phyloP scores from a whole-genome alignment of 2,329 filamentous ascomycete species.

The Scytalidium sp. region DNA sequence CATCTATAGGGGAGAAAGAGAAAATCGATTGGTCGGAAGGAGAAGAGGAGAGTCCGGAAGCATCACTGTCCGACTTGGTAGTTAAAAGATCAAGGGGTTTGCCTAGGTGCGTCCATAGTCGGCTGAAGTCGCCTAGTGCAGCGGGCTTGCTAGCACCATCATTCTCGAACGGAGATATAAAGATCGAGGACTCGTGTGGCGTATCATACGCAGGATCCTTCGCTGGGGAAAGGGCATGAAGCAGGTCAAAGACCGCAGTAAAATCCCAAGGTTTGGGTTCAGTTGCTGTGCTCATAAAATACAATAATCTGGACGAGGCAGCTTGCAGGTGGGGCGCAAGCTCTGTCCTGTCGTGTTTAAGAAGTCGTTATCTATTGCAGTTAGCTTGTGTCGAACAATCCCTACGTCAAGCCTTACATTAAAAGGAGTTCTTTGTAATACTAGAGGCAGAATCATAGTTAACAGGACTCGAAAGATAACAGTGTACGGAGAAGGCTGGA shows the following conservation, averaged over 20 bases:
- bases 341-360: neutral
- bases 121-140: slow-evolving; percentile 18
- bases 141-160: neutral
- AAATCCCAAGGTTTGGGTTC: slow-evolving; percentile 7
- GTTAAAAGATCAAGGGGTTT: slow-evolving; percentile 8
- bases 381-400: neutral
- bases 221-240: slow-evolving; percentile 2
- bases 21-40: slow-evolving; percentile 10
- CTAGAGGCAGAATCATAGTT: neutral
- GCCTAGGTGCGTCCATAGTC: slow-evolving; percentile 15
- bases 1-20: slow-evolving; percentile 11
- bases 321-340: neutral
- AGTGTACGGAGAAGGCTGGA: too few relatives aligned
- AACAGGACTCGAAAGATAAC: neutral
- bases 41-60: slow-evolving; percentile 7
- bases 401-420: neutral
- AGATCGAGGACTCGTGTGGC: neutral
- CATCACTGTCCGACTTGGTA: slow-evolving; percentile 5
- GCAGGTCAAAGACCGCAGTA: slow-evolving; percentile 7
- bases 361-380: neutral
- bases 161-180: neutral
- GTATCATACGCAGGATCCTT: neutral
- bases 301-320: neutral
- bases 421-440: neutral
- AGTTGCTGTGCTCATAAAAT: neutral